Evolutionary conservation across 208 protist species (phyloP).

Genomic region (Wallacemonas sp.): DNA sequence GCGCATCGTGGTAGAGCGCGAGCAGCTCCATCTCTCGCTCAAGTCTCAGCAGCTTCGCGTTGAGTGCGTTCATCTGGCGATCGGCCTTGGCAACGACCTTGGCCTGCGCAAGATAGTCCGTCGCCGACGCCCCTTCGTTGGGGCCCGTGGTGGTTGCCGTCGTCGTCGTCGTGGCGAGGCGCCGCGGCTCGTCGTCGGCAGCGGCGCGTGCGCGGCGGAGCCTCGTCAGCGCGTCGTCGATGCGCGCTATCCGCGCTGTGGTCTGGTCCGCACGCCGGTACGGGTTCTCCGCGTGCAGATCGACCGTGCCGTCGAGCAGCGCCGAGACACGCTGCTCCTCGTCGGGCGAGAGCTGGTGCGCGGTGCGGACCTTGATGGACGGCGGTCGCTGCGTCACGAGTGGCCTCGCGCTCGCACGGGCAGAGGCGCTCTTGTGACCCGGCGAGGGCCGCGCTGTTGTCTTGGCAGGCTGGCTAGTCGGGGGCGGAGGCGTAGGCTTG

Average conservation of each 20-base stretch:
- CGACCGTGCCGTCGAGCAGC: slow-evolving; percentile 34
- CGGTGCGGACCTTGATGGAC: slow-evolving; percentile 19
- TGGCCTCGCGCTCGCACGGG: slow-evolving; percentile 12
- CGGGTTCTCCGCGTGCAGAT: slow-evolving; percentile 18
- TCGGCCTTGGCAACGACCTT: slow-evolving; percentile 21
- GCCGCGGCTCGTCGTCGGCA: slow-evolving; percentile 5
- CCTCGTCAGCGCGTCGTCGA: slow-evolving; percentile 36
- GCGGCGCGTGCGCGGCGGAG: slow-evolving; percentile 20
- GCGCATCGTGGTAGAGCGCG: slow-evolving; percentile 20
- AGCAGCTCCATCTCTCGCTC: slow-evolving; percentile 30
- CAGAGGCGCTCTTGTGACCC: slow-evolving; percentile 19
- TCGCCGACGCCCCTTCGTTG: neutral
- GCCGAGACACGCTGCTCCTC: slow-evolving; percentile 47
- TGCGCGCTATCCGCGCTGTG: neutral
- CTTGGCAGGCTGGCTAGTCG: too few species aligned
- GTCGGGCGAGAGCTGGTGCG: slow-evolving; percentile 24
- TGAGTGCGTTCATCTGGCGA: slow-evolving; percentile 35
- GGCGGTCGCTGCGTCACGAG: neutral
- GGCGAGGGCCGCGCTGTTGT: neutral
- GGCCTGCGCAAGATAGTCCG: slow-evolving; percentile 27
- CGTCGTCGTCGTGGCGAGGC: slow-evolving; percentile 5
- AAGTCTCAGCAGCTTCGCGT: slow-evolving; percentile 35
- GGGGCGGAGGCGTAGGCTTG: too few species aligned
- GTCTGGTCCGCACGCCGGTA: slow-evolving; percentile 14
- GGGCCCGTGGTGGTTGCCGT: neutral